A percentile compares a stretch with the other conserved stretches of the same genome.
Conservation (phyloP, 2,329 filamentous ascomycete species). For the Fusarium scirpi region DNA sequence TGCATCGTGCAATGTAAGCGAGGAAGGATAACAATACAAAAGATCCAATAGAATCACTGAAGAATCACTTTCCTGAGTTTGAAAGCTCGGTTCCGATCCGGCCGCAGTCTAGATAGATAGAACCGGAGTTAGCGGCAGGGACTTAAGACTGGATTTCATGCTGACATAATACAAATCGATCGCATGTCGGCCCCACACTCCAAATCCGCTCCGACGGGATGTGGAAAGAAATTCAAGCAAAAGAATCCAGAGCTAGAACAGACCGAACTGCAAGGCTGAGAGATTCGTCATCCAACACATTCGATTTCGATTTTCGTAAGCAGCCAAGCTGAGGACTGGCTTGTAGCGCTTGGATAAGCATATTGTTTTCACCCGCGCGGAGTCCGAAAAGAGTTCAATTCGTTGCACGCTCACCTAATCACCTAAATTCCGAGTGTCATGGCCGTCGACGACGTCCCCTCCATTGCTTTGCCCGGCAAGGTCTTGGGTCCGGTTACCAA, state of each 20-base stretch:
- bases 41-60: slow-evolving; percentile 12
- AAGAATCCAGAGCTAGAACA: slow-evolving; percentile 3
- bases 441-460: slow-evolving; percentile 55
- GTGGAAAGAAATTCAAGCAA: slow-evolving; percentile 30
- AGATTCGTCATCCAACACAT: slow-evolving; percentile 24
- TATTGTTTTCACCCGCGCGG: not conserved
- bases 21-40: not conserved
- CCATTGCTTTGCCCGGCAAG: slow-evolving; percentile 84
- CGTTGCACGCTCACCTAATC: slow-evolving; percentile 28
- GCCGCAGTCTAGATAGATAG: slow-evolving; percentile 11
- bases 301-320: slow-evolving; percentile 1
- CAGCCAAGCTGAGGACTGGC: slow-evolving; percentile 19
- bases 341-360: slow-evolving; percentile 25
- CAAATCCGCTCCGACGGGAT: slow-evolving; percentile 25
- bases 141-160: slow-evolving; percentile 36
- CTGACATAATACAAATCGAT: slow-evolving; percentile 33
- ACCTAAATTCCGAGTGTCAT: slow-evolving; percentile 17
- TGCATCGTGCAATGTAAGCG: slow-evolving; percentile 27
- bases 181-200: slow-evolving; percentile 31
- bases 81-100: slow-evolving; percentile 40
- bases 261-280: slow-evolving; percentile 29
- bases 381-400: slow-evolving; percentile 9
- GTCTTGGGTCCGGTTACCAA: slow-evolving; percentile 75
- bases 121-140: slow-evolving; percentile 47
- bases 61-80: slow-evolving; percentile 9